These are phyloP conservation scores for Metschnikowia reukaufii DNA, from an alignment of 805 yeast species.

Conservation along the genomic window DNA sequence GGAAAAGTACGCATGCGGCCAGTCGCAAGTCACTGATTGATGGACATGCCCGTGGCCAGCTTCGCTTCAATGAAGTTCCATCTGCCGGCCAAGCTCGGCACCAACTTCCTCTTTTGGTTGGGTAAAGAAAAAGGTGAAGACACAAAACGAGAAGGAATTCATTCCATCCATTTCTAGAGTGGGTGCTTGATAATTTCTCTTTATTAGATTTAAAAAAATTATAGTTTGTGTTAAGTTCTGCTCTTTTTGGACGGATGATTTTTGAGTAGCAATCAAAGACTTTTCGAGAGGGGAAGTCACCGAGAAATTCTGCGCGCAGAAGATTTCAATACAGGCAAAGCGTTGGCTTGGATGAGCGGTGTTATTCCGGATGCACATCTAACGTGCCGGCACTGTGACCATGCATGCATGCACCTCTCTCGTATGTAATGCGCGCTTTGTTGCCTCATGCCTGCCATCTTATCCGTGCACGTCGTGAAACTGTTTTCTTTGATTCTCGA, in stretches of 20 bases:
- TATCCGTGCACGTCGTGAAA: constrained; percentile 16
- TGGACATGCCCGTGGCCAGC: neutral
- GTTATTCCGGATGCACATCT: constrained; percentile 7
- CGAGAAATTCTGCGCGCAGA: constrained; percentile 5
- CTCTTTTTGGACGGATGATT: too few relatives aligned
- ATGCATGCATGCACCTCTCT: constrained; percentile 6
- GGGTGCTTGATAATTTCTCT: too few relatives aligned
- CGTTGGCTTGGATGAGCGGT: neutral
- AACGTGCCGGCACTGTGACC: constrained; percentile 9
- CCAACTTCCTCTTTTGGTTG: too few relatives aligned
- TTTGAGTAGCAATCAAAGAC: neutral
- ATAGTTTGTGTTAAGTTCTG: too few relatives aligned
- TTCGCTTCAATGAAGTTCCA: neutral
- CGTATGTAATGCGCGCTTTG: constrained; percentile 14
- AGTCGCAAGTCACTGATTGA: neutral
- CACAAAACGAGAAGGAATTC: too few relatives aligned
- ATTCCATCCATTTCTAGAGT: too few relatives aligned
- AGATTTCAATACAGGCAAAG: neutral
- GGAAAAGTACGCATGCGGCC: constrained; percentile 3
- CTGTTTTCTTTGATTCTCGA: constrained; percentile 13
- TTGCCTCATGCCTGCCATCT: constrained; percentile 9
- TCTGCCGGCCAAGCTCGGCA: neutral
- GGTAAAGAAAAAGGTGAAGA: too few relatives aligned
- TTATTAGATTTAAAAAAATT: too few relatives aligned
- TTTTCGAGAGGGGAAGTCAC: neutral